Evolutionary conservation across 2,329 filamentous ascomycete species (phyloP).

Genomic region (Sporothrix protearum): DNA sequence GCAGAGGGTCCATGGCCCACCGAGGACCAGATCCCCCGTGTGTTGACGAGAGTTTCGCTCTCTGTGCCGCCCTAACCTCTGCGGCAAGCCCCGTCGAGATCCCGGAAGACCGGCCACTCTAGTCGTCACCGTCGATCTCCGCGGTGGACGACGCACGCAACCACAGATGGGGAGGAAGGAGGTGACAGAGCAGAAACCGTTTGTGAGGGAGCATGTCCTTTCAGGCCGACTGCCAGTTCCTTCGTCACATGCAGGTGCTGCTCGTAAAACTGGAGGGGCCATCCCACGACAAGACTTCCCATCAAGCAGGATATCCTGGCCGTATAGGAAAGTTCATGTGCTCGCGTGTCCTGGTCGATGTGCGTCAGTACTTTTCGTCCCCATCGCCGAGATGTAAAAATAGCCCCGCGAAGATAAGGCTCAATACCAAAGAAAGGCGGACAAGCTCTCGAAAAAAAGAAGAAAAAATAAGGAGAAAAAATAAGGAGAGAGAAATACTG

Average conservation of each 20-base stretch:
- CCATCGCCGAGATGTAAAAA: neutral
- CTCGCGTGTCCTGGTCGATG: conserved; percentile 3
- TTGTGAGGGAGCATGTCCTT: neutral
- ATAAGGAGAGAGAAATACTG: too few relatives aligned
- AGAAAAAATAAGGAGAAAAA: neutral
- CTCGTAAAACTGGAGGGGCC: neutral
- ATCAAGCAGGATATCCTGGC: neutral
- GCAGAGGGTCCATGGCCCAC: neutral
- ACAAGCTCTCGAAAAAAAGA: neutral
- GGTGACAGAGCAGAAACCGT: neutral
- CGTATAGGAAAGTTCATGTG: conserved; percentile 15
- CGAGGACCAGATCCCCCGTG: neutral
- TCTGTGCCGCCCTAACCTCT: neutral
- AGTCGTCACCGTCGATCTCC: neutral
- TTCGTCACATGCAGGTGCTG: neutral
- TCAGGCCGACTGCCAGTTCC: neutral
- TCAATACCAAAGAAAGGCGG: neutral
- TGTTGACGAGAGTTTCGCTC: neutral
- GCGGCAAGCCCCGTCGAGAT: neutral
- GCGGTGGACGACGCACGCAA: neutral
- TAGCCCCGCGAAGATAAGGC: neutral
- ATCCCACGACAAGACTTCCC: too few relatives aligned
- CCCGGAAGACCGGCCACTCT: neutral
- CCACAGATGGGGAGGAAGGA: neutral
- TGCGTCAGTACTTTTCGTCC: neutral